Evolutionary conservation across 139 green algal species (phyloP), one percentile per base, ranked within the genome.

Genomic region (Tetraselmis striata): DNA sequence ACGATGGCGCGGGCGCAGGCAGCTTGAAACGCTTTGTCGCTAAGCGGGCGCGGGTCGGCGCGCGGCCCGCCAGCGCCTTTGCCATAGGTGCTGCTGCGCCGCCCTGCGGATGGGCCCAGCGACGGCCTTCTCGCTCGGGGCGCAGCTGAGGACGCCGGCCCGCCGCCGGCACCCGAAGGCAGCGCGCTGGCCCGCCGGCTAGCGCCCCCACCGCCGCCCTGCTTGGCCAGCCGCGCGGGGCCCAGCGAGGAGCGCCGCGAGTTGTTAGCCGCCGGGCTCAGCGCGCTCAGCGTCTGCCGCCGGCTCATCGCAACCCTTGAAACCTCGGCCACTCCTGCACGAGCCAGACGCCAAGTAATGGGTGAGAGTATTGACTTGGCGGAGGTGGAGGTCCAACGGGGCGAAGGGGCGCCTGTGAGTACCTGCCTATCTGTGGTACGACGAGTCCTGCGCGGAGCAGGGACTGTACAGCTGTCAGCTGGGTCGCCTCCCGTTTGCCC

Each of bases 1-100:
- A 98, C 96, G 32, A 98, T 81, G 1, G 77, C 88, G 29, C 89
- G 84, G 28, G 95, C 89, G 86, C 93, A 96, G n/a, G 86, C 82
- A 32, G 86, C 79, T 67, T 93, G 86, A 81, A 92, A 98, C 32
- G 83, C 86, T 79, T 95, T 95, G 90, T 95, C 92, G 32, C 76
- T 88, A 45, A 97, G 75, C 0, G 94, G 93, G 1, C 95, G 85
- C 0, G 93, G 95, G 87, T 98, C 95, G 1, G 75, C 77, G 81
- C 92, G 93, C 1, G 85, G 79, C 23, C 89, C 92, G 23, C 58
- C 27, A 0, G 81, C 74, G 79, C 92, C 93, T 74, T 85, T 87
- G 25, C 84, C 91, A 82, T 91, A 90, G 0, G 89, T 88, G 67
- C 85, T 91, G 74, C 88, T 91, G 22, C 90, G 84, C 5, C 91